phyloP scores from a whole-genome alignment of 140 eudicot genomes.

The Oenanthe javanica region DNA sequence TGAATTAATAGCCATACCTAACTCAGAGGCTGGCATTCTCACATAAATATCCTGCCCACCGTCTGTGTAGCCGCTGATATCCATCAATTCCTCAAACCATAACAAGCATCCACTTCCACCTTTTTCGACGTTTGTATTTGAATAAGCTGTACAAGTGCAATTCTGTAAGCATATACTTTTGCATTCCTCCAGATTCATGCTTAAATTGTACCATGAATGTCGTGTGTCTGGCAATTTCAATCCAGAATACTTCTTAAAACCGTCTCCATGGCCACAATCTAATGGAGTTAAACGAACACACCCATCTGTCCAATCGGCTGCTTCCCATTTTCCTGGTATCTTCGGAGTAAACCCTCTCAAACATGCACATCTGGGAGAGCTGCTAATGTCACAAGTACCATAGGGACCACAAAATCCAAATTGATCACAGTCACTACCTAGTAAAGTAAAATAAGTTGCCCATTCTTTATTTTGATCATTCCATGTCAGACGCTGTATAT shows the following conservation, averaged over 20 bases:
- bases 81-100: constrained; percentile 32
- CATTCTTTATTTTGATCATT: constrained; percentile 17
- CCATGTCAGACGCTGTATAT: constrained; percentile 17
- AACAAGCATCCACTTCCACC: constrained; percentile 44
- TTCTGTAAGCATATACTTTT: constrained; percentile 28
- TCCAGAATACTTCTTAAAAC: constrained; percentile 19
- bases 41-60: constrained; percentile 30
- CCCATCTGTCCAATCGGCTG: constrained; percentile 25
- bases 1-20: constrained; percentile 8
- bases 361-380: constrained; percentile 28
- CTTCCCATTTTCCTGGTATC: constrained; percentile 21
- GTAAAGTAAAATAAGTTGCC: constrained; percentile 1
- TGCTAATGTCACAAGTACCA: constrained; percentile 21
- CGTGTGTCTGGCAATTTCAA: constrained; percentile 34
- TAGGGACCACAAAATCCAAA: constrained; percentile 27
- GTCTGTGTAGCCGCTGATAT: constrained; percentile 15
- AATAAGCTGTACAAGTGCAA: constrained; percentile 39
- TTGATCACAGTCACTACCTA: constrained; percentile 20
- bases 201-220: constrained; percentile 21
- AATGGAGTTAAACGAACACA: constrained; percentile 18
- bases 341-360: constrained; percentile 30
- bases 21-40: constrained; percentile 28
- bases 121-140: constrained; percentile 14
- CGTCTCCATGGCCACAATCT: constrained; percentile 27
- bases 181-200: constrained; percentile 31